Conservation (phyloP, 441 rosid genomes). For the Sinapis alba region DNA sequence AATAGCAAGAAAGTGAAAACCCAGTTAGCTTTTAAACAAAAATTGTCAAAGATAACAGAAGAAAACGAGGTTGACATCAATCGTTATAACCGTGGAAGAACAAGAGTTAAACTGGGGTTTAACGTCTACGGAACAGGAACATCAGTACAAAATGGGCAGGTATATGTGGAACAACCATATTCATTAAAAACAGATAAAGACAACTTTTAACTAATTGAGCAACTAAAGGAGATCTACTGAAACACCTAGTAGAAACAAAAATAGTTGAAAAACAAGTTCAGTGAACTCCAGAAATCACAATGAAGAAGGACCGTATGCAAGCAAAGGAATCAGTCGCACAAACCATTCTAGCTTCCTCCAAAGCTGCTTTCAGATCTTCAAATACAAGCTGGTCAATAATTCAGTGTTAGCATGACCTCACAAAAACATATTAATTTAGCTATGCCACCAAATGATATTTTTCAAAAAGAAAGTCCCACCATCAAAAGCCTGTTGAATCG, state of each 20-base stretch:
- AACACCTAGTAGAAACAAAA: slow-evolving; percentile 9
- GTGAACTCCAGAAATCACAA: slow-evolving; percentile 16
- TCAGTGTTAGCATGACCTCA: slow-evolving; percentile 37
- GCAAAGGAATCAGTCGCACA: slow-evolving; percentile 30
- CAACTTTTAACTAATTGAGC: not conserved
- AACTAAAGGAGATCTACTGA: slow-evolving; percentile 7
- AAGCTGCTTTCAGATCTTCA: slow-evolving; percentile 93
- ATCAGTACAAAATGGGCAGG: not conserved
- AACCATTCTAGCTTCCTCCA: slow-evolving; percentile 94
- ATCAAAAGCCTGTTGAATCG: slow-evolving; percentile 86
- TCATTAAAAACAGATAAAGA: not conserved
- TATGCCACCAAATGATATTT: slow-evolving; percentile 6
- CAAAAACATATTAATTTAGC: slow-evolving; percentile 25
- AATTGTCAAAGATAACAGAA: slow-evolving; percentile 16
- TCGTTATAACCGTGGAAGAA: slow-evolving; percentile 1
- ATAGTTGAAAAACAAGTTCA: slow-evolving; percentile 18
- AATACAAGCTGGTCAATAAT: slow-evolving; percentile 74
- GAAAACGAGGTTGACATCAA: slow-evolving; percentile 7
- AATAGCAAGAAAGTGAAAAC: slow-evolving; percentile 1
- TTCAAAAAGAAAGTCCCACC: slow-evolving; percentile 48
- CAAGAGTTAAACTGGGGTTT: not conserved
- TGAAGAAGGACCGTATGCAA: slow-evolving; percentile 19
- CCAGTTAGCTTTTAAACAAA: not conserved
- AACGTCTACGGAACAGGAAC: slow-evolving; percentile 1
- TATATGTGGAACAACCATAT: slow-evolving; percentile 1